A percentile compares a stretch with the other conserved stretches of the same genome.
Conservation (phyloP, 139 green algal species). For the Desmodesmus armatus region DNA sequence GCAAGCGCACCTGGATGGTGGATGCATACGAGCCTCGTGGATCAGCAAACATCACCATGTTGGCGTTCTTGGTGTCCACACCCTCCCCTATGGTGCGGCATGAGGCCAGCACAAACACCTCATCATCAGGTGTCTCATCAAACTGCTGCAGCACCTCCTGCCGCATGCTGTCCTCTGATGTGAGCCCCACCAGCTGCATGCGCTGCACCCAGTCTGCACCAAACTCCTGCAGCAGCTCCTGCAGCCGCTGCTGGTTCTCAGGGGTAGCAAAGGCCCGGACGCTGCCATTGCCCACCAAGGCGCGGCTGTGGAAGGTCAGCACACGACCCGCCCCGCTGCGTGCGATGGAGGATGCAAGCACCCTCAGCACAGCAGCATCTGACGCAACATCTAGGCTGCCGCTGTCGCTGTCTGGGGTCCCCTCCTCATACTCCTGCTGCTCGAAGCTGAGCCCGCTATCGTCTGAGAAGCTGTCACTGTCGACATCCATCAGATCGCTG, state of each 20-base stretch:
- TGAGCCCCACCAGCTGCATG: background rate
- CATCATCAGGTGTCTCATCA: slow-evolving; percentile 23
- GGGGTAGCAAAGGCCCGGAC: slow-evolving; percentile 1
- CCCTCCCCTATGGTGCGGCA: slow-evolving; percentile 7
- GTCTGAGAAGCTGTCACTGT: background rate
- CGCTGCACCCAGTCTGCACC: background rate
- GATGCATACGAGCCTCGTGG: background rate
- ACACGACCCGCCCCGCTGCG: background rate
- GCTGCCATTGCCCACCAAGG: background rate
- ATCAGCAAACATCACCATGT: slow-evolving; percentile 14
- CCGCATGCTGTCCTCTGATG: background rate
- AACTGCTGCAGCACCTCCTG: background rate
- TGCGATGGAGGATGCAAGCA: background rate
- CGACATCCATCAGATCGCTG: background rate
- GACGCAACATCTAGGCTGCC: no score
- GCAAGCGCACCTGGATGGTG: background rate
- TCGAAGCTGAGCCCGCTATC: no score
- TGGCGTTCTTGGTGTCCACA: slow-evolving; percentile 12
- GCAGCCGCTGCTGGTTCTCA: background rate
- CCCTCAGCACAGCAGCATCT: no score
- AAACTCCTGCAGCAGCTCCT: slow-evolving; percentile 16
- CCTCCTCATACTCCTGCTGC: no score
- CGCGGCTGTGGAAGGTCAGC: slow-evolving; percentile 14
- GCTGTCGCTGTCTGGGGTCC: no score
- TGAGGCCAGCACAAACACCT: slow-evolving; percentile 25